A percentile compares a stretch with the other conserved stretches of the same genome.
These are phyloP conservation scores for Helichrysum umbraculigerum DNA, from an alignment of 129 eudicot genomes.

Conservation along the genomic window DNA sequence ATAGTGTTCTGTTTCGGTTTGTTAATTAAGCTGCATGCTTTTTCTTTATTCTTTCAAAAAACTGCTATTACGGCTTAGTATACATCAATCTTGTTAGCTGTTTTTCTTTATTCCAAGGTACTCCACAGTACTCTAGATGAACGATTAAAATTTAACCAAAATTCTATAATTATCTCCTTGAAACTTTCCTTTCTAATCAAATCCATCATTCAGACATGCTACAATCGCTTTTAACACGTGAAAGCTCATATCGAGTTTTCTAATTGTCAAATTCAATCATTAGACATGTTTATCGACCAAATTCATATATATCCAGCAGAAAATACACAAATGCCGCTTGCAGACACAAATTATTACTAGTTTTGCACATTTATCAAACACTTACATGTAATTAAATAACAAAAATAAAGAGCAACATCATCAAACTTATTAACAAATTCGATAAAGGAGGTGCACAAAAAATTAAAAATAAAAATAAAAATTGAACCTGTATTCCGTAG, in stretches of 20 bases:
- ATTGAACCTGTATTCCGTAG: conserved; percentile 71
- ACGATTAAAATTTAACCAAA: neutral
- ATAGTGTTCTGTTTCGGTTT: too few relatives aligned
- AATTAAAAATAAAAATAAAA: neutral
- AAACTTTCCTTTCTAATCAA: neutral
- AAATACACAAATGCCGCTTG: neutral
- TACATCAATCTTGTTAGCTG: neutral
- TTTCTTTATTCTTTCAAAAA: too few relatives aligned
- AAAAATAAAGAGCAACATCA: neutral
- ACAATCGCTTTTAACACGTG: neutral
- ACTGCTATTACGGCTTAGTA: neutral
- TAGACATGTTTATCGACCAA: too few relatives aligned
- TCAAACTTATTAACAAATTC: neutral
- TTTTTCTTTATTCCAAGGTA: neutral
- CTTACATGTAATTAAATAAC: neutral
- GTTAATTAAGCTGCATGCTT: too few relatives aligned
- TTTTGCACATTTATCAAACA: neutral
- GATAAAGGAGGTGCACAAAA: neutral
- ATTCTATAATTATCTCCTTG: neutral
- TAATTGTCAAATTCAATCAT: too few relatives aligned
- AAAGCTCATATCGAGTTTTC: too few relatives aligned
- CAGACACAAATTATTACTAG: neutral
- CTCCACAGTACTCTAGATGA: neutral
- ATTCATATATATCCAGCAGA: neutral
- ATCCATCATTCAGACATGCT: neutral